Percentiles rank a stretch among this genome's conserved stretches.
phyloP scores from a whole-genome alignment of 2,329 filamentous ascomycete genomes.

The Cytospora piceicola region DNA sequence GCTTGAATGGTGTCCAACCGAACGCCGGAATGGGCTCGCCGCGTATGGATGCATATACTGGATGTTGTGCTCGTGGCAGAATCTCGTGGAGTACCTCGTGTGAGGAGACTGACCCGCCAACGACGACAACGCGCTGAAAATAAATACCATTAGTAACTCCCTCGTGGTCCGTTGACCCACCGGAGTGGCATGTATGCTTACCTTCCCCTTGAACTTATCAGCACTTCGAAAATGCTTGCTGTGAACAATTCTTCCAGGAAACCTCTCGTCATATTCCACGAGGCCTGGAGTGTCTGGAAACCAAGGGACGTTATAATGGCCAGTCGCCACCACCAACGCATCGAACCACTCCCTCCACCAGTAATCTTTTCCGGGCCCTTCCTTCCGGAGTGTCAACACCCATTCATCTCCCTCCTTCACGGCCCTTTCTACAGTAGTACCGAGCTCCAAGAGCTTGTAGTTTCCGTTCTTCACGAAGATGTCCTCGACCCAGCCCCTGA shows the following conservation, averaged over 20 bases:
- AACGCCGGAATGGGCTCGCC: slow-evolving; percentile 55
- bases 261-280: slow-evolving; percentile 40
- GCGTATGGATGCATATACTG: slow-evolving; percentile 53
- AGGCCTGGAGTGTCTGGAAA: slow-evolving; percentile 45
- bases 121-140: slow-evolving; percentile 54
- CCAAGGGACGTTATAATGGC: slow-evolving; percentile 46
- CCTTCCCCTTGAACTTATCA: slow-evolving; percentile 33
- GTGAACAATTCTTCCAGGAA: slow-evolving; percentile 45
- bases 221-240: slow-evolving; percentile 44
- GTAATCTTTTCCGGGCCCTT: slow-evolving; percentile 42
- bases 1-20: slow-evolving; percentile 59
- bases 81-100: slow-evolving; percentile 61
- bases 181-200: slow-evolving; percentile 7
- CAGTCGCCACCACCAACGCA: slow-evolving; percentile 45
- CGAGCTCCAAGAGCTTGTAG: slow-evolving; percentile 47
- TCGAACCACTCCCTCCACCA: slow-evolving; percentile 46
- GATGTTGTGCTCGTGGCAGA: slow-evolving; percentile 48
- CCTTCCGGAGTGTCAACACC: slow-evolving; percentile 53
- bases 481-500: slow-evolving; percentile 57
- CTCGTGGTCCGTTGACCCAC: rapidly evolving
- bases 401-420: slow-evolving; percentile 51
- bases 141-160: not conserved
- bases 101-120: slow-evolving; percentile 62
- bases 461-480: slow-evolving; percentile 39
- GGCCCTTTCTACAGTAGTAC: slow-evolving; percentile 61